These are phyloP conservation scores for Leptographium galeiforme DNA, from an alignment of 2,329 filamentous ascomycete species.

Conservation along the genomic window DNA sequence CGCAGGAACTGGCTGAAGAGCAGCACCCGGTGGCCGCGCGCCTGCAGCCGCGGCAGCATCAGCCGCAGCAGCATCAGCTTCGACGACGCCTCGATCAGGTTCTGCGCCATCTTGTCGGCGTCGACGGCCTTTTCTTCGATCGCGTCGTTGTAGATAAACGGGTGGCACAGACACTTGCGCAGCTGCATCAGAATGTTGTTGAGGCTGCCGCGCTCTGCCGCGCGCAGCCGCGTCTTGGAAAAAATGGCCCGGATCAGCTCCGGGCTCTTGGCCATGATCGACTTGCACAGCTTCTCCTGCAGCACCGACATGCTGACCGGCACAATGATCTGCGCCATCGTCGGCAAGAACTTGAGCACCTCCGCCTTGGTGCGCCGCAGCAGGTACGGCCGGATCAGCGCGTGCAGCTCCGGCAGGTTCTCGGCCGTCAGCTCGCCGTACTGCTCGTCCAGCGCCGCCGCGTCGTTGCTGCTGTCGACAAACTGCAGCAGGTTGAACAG, in stretches of 20 bases:
- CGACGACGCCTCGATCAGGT: constrained; percentile 79
- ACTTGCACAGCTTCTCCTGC: constrained; percentile 89
- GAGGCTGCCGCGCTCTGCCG: constrained; percentile 61
- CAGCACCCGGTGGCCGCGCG: constrained; percentile 77
- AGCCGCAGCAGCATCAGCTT: constrained; percentile 76
- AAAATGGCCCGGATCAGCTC: constrained; percentile 82
- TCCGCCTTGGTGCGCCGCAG: constrained; percentile 72
- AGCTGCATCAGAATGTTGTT: constrained; percentile 95
- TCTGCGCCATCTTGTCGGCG: constrained; percentile 52
- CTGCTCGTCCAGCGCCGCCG: constrained; percentile 58
- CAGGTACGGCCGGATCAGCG: constrained; percentile 63
- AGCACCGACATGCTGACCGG: constrained; percentile 91
- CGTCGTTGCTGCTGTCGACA: constrained; percentile 58
- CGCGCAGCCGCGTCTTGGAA: constrained; percentile 50
- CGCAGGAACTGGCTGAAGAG: constrained; percentile 93
- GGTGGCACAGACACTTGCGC: constrained; percentile 87
- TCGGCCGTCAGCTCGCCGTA: constrained; percentile 71
- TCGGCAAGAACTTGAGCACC: constrained; percentile 80
- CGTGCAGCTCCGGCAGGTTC: constrained; percentile 68
- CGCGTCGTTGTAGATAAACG: constrained; percentile 81
- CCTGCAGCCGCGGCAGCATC: constrained; percentile 75
- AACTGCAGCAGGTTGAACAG: constrained; percentile 96
- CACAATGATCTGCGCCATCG: constrained; percentile 88
- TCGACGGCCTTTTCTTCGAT: constrained; percentile 72
- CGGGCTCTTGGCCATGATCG: constrained; percentile 81